phyloP scores from a whole-genome alignment of 192 early-diverging fungal genomes.

The Coemansia sp. region DNA sequence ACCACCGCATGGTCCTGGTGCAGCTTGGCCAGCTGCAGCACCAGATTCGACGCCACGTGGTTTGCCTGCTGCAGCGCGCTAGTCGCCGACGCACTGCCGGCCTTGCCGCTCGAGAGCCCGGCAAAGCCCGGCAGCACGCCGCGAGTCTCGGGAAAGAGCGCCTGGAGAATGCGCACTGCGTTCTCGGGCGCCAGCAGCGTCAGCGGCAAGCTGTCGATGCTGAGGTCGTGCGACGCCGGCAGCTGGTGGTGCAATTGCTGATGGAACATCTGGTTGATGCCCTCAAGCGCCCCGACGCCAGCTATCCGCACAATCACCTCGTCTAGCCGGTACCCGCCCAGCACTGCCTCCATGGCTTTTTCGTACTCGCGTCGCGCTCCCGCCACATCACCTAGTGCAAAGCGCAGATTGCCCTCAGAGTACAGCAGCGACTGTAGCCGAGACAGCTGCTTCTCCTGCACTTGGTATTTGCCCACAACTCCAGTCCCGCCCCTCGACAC shows the following conservation, averaged over 20 bases:
- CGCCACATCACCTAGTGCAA: slow-evolving; percentile 69
- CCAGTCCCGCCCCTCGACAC: slow-evolving; percentile 12
- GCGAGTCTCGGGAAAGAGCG: slow-evolving; percentile 61
- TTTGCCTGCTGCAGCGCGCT: slow-evolving; percentile 51
- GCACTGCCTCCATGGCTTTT: slow-evolving; percentile 74
- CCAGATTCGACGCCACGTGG: slow-evolving; percentile 56
- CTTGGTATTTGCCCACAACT: slow-evolving; percentile 29
- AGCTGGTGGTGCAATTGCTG: slow-evolving; percentile 33
- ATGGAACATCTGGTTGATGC: slow-evolving; percentile 48
- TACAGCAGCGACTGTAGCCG: slow-evolving; percentile 84
- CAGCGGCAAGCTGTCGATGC: slow-evolving; percentile 52
- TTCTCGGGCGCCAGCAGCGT: slow-evolving; percentile 62
- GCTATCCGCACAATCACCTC: slow-evolving; percentile 56
- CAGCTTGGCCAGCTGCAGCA: slow-evolving; percentile 86
- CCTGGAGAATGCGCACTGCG: slow-evolving; percentile 59
- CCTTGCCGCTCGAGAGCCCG: slow-evolving; percentile 28
- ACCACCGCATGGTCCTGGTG: slow-evolving; percentile 75
- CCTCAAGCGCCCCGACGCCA: slow-evolving; percentile 38
- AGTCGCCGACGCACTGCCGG: slow-evolving; percentile 19
- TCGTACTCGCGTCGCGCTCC: slow-evolving; percentile 82
- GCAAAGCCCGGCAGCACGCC: slow-evolving; percentile 72
- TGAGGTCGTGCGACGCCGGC: slow-evolving; percentile 27
- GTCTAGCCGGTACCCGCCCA: slow-evolving; percentile 58
- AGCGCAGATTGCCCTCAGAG: slow-evolving; percentile 82
- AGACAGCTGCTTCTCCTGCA: slow-evolving; percentile 66